Conservation (phyloP, 2,329 filamentous ascomycete genomes). For the Xylariomycetidae sp. region DNA sequence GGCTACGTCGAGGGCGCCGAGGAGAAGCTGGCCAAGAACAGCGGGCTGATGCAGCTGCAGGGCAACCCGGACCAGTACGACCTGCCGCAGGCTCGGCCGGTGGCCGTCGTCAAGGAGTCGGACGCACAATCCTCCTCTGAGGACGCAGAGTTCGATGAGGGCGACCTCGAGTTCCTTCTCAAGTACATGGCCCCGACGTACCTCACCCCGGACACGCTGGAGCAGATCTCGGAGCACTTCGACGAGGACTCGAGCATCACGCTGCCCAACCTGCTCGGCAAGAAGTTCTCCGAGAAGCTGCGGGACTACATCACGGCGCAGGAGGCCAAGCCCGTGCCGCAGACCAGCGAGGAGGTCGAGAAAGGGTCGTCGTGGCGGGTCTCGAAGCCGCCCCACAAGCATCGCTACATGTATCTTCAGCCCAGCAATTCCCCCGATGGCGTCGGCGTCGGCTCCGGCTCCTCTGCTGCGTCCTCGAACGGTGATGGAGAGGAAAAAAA, state of each 20-base stretch:
- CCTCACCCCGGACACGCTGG: slow-evolving; percentile 84
- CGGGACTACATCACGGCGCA: slow-evolving; percentile 64
- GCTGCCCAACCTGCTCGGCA: slow-evolving; percentile 71
- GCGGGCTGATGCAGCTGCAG: slow-evolving; percentile 87
- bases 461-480: neutral
- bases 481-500: slow-evolving; percentile 25
- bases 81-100: slow-evolving; percentile 61
- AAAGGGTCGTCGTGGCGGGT: slow-evolving; percentile 63
- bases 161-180: slow-evolving; percentile 83
- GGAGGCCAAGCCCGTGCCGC: slow-evolving; percentile 46
- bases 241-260: slow-evolving; percentile 79
- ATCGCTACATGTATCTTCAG: slow-evolving; percentile 82
- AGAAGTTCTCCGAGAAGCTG: slow-evolving; percentile 71
- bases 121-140: slow-evolving; percentile 38
- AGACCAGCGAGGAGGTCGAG: slow-evolving; percentile 52
- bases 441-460: neutral
- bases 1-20: slow-evolving; percentile 86
- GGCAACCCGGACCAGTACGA: slow-evolving; percentile 90
- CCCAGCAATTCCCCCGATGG: slow-evolving; percentile 16
- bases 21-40: slow-evolving; percentile 82
- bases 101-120: slow-evolving; percentile 33
- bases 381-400: slow-evolving; percentile 88
- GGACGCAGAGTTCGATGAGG: slow-evolving; percentile 61
- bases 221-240: slow-evolving; percentile 76
- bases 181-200: slow-evolving; percentile 89